A percentile compares a stretch with the other conserved stretches of the same genome.
Evolutionary conservation across 2,329 filamentous ascomycete species (phyloP).

Genomic region (Magnaporthiopsis incrustans): DNA sequence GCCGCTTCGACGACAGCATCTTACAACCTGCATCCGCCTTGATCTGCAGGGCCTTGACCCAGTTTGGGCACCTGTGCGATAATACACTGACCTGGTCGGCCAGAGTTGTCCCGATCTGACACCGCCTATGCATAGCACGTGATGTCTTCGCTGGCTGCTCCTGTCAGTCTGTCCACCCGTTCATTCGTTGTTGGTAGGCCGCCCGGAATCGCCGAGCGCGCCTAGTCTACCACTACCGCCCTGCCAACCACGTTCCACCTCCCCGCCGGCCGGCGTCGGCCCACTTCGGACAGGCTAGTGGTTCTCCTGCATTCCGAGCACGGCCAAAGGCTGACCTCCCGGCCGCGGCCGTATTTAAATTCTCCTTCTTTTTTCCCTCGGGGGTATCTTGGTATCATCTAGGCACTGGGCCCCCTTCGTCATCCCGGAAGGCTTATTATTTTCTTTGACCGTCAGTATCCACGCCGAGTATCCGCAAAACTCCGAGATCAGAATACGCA

Average conservation of each 20-base stretch:
- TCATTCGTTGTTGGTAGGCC: too few species aligned
- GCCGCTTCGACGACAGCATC: too few species aligned
- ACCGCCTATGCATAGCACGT: background rate
- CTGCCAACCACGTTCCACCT: background rate
- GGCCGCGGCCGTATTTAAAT: background rate
- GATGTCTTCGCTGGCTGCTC: background rate
- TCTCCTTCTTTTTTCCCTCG: background rate
- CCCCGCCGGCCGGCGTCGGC: background rate
- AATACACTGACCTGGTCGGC: background rate
- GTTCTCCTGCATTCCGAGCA: background rate
- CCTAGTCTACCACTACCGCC: background rate
- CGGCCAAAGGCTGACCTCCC: background rate
- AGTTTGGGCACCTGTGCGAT: background rate
- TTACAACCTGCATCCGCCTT: too few species aligned
- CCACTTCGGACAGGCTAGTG: background rate
- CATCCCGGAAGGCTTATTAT: background rate
- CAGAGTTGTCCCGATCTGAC: background rate
- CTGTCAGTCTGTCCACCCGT: background rate
- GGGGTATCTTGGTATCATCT: background rate
- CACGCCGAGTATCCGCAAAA: slow-evolving; percentile 59
- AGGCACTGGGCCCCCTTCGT: too few species aligned
- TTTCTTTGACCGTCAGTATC: slow-evolving; percentile 31
- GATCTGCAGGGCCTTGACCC: background rate
- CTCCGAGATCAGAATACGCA: slow-evolving; percentile 63
- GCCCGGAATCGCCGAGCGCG: background rate